Base-by-base conservation (phyloP, 257 asterid genomes). In the Avicennia marina region DNA sequence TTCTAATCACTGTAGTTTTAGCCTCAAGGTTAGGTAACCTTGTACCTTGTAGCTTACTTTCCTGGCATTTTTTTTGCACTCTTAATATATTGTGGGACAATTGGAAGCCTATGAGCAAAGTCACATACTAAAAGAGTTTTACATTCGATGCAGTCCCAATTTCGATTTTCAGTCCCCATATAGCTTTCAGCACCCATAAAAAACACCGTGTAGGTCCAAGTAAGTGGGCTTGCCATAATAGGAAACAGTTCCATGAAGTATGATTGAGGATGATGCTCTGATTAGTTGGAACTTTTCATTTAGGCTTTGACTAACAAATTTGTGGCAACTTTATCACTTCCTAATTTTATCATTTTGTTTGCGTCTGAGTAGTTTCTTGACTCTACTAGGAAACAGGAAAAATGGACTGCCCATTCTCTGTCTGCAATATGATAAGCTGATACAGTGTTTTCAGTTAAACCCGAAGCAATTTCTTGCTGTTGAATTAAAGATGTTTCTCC, bases 191-290 rank as follows among this genome's bases (percentile, higher is more conserved):
- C 64, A 56, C 49, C 62, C 16, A 50, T 43, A 15, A 39, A 62
- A 56, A 19, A 54, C 31, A 56, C 21, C 26, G 13, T 17, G 65
- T 65, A 52, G 73, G 82, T 56, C 73, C 73, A 61, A 56, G 25
- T 61, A 66, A 68, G 76, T 72, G 75, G n/a, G 73, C 61, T 53
- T 61, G 51, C 69, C 69, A 63, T 66, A 57, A 70, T 56, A 65
- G 20, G 49, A 7, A 36, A 36, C 41, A 36, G 41, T 36, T 7
- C 41, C 12, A 29, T 29, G 5, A 36, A 36, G 13, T 50, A 67
- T 57, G 17, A 56, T 67, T 71, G 54, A 13, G 22, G 11, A 32
- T 19, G 18, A 45, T 56, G 48, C 29, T 48, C 55, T 56, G n/a
- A 56, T 62, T 72, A 25, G 44, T 50, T 49, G 38, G 62, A 50